Conservation (phyloP, 441 rosid genomes). For the Populus hybrid region DNA sequence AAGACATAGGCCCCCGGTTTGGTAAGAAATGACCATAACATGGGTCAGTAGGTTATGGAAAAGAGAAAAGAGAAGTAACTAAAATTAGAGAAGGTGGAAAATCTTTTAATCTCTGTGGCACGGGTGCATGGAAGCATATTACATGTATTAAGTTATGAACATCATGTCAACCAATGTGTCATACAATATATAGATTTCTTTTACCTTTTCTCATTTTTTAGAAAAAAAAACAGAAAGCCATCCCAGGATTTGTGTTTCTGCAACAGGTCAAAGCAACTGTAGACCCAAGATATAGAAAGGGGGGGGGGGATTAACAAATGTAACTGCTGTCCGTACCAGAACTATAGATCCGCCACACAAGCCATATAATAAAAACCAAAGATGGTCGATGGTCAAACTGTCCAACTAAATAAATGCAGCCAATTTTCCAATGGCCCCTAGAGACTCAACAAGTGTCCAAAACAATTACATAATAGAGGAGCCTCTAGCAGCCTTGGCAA, state of each 20-base stretch:
- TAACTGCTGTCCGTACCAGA: not conserved
- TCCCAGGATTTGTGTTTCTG: not conserved
- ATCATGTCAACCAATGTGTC: not conserved
- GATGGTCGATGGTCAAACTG: not conserved
- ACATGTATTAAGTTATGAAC: not conserved
- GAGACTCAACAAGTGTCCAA: too few relatives aligned
- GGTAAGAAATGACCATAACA: not conserved
- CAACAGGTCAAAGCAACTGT: too few relatives aligned
- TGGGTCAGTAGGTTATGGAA: not conserved
- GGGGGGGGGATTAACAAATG: too few relatives aligned
- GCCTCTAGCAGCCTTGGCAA: not conserved
- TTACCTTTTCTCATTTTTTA: not conserved
- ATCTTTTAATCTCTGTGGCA: not conserved
- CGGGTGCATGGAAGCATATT: not conserved
- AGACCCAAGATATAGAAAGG: too few relatives aligned
- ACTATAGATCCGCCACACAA: not conserved
- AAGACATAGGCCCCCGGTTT: not conserved
- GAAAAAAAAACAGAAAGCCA: not conserved
- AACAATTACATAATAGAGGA: not conserved
- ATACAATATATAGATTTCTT: not conserved
- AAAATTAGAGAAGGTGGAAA: not conserved
- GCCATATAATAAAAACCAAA: not conserved
- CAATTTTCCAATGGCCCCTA: not conserved
- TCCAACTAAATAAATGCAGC: not conserved
- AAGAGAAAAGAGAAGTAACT: not conserved